Evolutionary conservation across 2,329 filamentous ascomycete genomes (phyloP).

Genomic region (Penicillium brasilianum): DNA sequence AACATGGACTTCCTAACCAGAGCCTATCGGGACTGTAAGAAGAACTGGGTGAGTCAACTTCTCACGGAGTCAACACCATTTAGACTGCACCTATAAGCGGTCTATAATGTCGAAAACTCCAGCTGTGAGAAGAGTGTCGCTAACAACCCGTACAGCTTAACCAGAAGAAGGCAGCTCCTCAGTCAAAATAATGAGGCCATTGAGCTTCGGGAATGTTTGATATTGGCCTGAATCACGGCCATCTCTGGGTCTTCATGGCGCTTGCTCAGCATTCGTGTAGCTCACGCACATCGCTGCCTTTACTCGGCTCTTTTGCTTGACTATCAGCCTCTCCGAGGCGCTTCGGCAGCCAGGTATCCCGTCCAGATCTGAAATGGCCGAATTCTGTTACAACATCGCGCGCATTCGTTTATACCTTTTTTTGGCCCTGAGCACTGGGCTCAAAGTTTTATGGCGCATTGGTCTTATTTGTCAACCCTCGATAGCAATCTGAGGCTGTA

Average conservation of each 20-base stretch:
- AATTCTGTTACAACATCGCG: neutral
- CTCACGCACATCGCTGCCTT: neutral
- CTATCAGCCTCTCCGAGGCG: neutral
- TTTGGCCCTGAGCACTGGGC: neutral
- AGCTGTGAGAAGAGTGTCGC: neutral
- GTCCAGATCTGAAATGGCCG: neutral
- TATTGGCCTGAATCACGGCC: neutral
- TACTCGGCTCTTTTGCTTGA: neutral
- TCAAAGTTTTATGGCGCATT: neutral
- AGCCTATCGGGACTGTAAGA: conserved; percentile 93
- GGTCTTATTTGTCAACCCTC: neutral
- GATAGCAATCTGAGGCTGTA: conserved; percentile 2
- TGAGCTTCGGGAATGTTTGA: neutral
- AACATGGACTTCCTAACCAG: conserved; percentile 52
- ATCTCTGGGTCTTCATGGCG: neutral
- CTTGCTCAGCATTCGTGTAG: neutral
- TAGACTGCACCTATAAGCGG: neutral
- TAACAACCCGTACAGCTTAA: conserved; percentile 34
- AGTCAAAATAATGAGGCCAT: neutral
- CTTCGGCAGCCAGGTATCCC: neutral
- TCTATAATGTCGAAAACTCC: neutral
- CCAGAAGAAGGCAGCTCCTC: conserved; percentile 35
- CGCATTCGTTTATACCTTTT: neutral
- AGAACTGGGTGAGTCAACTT: conserved; percentile 75
- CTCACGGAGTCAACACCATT: neutral